Percentiles rank a stretch among this genome's conserved stretches.
Conservation (phyloP, 2,329 filamentous ascomycete species). For the Akanthomyces dipterigenus region DNA sequence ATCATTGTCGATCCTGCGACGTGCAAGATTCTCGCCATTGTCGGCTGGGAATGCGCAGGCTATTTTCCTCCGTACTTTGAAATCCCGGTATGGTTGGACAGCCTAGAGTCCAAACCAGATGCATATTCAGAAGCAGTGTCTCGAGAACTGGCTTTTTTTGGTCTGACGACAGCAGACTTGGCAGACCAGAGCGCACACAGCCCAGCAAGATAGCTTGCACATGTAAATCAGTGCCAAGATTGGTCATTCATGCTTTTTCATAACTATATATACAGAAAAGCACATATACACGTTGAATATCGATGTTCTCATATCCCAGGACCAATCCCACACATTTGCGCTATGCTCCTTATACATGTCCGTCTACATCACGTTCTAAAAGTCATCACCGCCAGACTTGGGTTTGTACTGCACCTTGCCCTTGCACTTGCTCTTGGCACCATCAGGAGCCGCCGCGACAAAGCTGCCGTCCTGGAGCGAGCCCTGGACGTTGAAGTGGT, state of each 20-base stretch:
- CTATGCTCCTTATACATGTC: neutral
- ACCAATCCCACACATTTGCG: neutral
- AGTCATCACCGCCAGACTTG: slow-evolving; percentile 23
- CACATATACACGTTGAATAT: neutral
- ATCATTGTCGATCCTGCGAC: neutral
- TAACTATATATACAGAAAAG: neutral
- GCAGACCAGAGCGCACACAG: neutral
- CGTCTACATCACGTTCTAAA: neutral
- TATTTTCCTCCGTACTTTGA: slow-evolving; percentile 1
- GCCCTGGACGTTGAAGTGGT: slow-evolving; percentile 56
- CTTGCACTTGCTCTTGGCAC: slow-evolving; percentile 57
- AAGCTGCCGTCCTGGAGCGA: slow-evolving; percentile 56
- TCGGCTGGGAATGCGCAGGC: slow-evolving; percentile 9
- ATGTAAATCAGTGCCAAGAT: neutral
- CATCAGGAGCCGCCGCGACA: slow-evolving; percentile 47
- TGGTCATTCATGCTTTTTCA: neutral
- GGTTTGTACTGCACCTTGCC: slow-evolving; percentile 59
- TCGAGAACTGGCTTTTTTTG: neutral
- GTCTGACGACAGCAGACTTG: neutral
- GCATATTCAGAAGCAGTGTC: neutral
- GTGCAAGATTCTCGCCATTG: neutral
- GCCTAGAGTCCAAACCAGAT: neutral
- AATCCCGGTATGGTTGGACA: neutral
- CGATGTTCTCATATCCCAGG: neutral
- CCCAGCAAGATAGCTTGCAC: neutral